A percentile compares a stretch with the other conserved stretches of the same genome.
Evolutionary conservation across 345 rosid species (phyloP).

Genomic region (Litchi chinensis): DNA sequence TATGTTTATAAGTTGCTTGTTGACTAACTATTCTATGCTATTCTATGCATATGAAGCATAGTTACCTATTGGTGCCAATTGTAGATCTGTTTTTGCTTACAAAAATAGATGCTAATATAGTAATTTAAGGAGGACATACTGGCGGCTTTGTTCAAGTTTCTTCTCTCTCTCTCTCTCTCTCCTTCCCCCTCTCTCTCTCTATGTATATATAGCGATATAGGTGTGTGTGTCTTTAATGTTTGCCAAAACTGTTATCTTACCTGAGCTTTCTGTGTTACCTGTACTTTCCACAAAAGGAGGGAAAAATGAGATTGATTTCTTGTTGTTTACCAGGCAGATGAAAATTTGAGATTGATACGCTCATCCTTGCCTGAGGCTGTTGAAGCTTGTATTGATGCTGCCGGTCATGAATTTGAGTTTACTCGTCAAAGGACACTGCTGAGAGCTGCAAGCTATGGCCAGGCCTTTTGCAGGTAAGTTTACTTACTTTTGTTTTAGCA

Average conservation of each 20-base stretch:
- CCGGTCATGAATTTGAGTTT: conserved; percentile 87
- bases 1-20: neutral
- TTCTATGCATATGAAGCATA: neutral
- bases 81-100: neutral
- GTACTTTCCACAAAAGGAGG: neutral
- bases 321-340: conserved; percentile 77
- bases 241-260: neutral
- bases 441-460: conserved; percentile 99
- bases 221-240: no score
- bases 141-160: neutral
- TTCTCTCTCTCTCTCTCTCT: no score
- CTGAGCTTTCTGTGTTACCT: neutral
- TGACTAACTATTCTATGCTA: neutral
- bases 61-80: neutral
- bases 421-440: conserved; percentile 77
- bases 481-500: conserved; percentile 15
- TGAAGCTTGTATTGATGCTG: conserved; percentile 93
- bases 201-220: neutral
- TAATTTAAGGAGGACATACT: neutral
- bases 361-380: conserved; percentile 92
- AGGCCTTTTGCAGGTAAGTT: conserved; percentile 94
- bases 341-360: conserved; percentile 87
- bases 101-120: neutral
- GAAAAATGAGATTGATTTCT: neutral
- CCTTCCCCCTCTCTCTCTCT: no score